Conservation (phyloP, 2,329 filamentous ascomycete species). For the Penicillium aurantiogriseum region DNA sequence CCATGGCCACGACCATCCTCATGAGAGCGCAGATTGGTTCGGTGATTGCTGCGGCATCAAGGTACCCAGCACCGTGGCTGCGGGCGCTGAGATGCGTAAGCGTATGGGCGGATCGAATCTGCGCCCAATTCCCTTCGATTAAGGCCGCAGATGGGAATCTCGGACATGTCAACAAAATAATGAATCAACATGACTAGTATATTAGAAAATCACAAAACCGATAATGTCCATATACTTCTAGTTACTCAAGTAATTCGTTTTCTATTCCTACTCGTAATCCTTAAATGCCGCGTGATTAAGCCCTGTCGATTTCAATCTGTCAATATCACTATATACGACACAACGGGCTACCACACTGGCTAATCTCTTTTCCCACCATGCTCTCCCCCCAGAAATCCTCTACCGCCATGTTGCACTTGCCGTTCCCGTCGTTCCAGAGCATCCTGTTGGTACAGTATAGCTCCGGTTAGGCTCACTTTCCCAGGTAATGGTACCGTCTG, state of each 20-base stretch:
- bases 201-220: not conserved
- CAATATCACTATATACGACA: not conserved
- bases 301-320: not conserved
- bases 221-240: not conserved
- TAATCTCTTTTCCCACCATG: not conserved
- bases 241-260: not conserved
- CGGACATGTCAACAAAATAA: not conserved
- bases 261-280: too few species aligned
- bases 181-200: not conserved
- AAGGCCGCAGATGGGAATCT: constrained; percentile 5
- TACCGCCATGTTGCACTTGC: not conserved
- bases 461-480: not conserved
- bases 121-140: constrained; percentile 50
- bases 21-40: constrained; percentile 63
- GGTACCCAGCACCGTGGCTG: constrained; percentile 89
- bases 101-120: constrained; percentile 66
- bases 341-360: too few species aligned
- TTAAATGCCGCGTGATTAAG: not conserved
- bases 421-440: not conserved
- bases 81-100: constrained; percentile 85
- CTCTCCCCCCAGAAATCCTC: not conserved
- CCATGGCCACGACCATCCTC: constrained; percentile 66
- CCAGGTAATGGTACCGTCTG: not conserved
- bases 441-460: not conserved
- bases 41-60: constrained; percentile 98